Percentiles rank a stretch among this genome's conserved stretches.
phyloP scores from a whole-genome alignment of 1,284 basidiomycete genomes.

The Schizopora paradoxa region DNA sequence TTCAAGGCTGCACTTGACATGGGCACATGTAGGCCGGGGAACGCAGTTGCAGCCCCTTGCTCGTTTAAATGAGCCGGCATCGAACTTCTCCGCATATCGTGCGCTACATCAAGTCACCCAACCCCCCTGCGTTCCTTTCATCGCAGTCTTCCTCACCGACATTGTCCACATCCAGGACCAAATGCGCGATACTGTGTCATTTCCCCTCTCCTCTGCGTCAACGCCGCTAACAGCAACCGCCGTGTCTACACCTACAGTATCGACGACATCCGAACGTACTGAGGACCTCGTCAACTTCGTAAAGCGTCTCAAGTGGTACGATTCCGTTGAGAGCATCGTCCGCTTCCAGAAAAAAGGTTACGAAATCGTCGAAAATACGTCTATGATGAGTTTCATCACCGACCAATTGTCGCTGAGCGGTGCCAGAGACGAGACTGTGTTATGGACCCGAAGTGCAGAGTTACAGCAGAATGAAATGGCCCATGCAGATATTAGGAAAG shows the following conservation, averaged over 20 bases:
- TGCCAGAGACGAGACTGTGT: conserved; percentile 41
- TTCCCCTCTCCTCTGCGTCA: conserved; percentile 12
- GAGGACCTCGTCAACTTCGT: conserved; percentile 41
- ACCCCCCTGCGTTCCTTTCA: conserved; percentile 62
- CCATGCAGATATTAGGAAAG: conserved; percentile 57
- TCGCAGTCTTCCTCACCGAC: conserved; percentile 58
- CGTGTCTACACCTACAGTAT: neutral
- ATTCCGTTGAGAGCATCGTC: conserved; percentile 50
- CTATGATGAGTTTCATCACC: conserved; percentile 44
- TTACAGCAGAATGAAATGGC: conserved; percentile 52
- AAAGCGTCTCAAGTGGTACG: conserved; percentile 53
- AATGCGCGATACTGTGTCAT: conserved; percentile 36
- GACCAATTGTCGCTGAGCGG: conserved; percentile 37
- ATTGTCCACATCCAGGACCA: conserved; percentile 52
- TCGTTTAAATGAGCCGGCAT: conserved; percentile 51
- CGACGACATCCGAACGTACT: no score
- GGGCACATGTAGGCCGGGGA: conserved; percentile 54
- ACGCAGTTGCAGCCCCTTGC: conserved; percentile 46
- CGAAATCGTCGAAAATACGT: conserved; percentile 40
- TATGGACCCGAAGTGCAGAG: conserved; percentile 54
- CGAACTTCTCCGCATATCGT: conserved; percentile 55
- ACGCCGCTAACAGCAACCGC: neutral
- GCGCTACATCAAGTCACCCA: conserved; percentile 42
- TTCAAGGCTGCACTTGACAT: conserved; percentile 55
- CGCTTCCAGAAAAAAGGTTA: conserved; percentile 53